Percentiles rank a stretch among this genome's conserved stretches.
phyloP scores from a whole-genome alignment of 257 asterid genomes.

The Nicotiana otophora region DNA sequence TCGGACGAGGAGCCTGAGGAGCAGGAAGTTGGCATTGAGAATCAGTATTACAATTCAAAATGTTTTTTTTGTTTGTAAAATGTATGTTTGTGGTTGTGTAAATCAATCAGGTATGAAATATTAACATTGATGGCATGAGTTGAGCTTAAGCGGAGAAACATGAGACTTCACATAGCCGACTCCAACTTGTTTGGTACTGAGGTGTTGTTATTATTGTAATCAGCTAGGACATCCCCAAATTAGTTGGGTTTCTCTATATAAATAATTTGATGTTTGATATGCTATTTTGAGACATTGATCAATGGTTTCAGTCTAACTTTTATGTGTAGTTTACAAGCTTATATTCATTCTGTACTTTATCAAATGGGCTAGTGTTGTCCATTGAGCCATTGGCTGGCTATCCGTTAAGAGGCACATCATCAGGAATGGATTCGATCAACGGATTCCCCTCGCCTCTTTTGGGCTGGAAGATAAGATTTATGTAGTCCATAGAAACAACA shows the following conservation, averaged over 20 bases:
- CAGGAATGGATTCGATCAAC: background rate
- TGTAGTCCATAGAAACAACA: too few relatives aligned
- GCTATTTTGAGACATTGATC: background rate
- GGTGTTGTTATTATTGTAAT: too few relatives aligned
- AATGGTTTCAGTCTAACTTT: background rate
- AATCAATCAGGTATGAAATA: too few relatives aligned
- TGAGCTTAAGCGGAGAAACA: too few relatives aligned
- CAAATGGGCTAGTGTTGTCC: background rate
- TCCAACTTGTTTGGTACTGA: too few relatives aligned
- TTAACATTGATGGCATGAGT: too few relatives aligned
- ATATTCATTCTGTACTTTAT: too few relatives aligned
- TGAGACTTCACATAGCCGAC: too few relatives aligned
- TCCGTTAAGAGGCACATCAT: background rate
- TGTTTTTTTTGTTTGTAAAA: constrained; percentile 29
- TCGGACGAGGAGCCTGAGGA: constrained; percentile 96
- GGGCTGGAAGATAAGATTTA: too few relatives aligned
- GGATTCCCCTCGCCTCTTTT: background rate
- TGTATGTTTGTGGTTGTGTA: too few relatives aligned
- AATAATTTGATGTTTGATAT: background rate
- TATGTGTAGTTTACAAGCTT: background rate
- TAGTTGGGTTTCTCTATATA: too few relatives aligned
- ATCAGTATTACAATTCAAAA: constrained; percentile 92
- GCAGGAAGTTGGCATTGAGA: constrained; percentile 92
- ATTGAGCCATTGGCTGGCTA: background rate
- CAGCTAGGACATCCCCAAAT: too few relatives aligned